Evolutionary conservation across 2,329 filamentous ascomycete species (phyloP).

Genomic region (Lachnellula hyalina): DNA sequence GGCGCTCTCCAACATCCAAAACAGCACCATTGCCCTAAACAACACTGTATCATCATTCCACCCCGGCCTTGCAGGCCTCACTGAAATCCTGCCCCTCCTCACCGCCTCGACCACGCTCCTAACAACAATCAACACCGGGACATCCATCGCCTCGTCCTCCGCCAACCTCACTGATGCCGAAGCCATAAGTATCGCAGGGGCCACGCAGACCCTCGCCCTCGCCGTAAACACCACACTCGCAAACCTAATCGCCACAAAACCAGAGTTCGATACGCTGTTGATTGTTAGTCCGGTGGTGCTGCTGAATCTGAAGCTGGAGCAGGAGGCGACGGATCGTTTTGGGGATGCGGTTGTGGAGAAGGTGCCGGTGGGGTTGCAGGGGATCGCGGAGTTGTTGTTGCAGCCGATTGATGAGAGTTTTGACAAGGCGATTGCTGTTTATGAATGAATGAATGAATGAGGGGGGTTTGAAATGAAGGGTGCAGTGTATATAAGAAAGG

Average conservation of each 20-base stretch:
- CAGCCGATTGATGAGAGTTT: conserved; percentile 33
- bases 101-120: conserved; percentile 36
- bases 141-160: conserved; percentile 33
- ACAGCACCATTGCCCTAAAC: conserved; percentile 18
- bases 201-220: conserved; percentile 2
- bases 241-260: conserved; percentile 30
- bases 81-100: conserved; percentile 34
- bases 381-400: conserved; percentile 29
- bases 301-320: conserved; percentile 37
- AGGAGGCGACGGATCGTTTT: conserved; percentile 33
- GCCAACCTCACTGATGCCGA: conserved; percentile 34
- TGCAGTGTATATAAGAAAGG: too few species aligned
- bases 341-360: conserved; percentile 14
- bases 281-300: conserved; percentile 39
- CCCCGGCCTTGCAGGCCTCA: conserved; percentile 8
- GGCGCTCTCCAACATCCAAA: conserved; percentile 19
- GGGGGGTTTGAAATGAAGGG: background rate
- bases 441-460: background rate
- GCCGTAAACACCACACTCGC: conserved; percentile 9
- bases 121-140: conserved; percentile 35
- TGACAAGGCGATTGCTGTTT: conserved; percentile 13
- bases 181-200: conserved; percentile 35
- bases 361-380: conserved; percentile 11
- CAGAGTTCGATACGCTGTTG: conserved; percentile 40
- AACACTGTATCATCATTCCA: conserved; percentile 12